These are phyloP conservation scores for Stylonectria norvegica DNA, from an alignment of 2,329 filamentous ascomycete genomes.

Conservation along the genomic window DNA sequence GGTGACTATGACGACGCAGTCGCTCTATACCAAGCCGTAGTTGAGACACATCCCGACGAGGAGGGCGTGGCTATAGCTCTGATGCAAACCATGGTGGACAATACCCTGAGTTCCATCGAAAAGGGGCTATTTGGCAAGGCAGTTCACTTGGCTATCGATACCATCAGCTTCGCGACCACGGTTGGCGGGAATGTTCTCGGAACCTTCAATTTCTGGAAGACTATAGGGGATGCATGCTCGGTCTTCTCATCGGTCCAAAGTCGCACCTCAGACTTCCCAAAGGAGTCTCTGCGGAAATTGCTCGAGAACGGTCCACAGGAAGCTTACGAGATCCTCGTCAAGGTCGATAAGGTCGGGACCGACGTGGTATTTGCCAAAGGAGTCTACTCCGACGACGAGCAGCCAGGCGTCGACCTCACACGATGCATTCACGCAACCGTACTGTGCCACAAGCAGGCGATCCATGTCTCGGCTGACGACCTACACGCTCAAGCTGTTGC, in stretches of 20 bases:
- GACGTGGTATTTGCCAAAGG: conserved; percentile 44
- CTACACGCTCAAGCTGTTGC: conserved; percentile 88
- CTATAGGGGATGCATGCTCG: conserved; percentile 81
- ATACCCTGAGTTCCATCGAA: conserved; percentile 70
- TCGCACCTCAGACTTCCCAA: conserved; percentile 60
- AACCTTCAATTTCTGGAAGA: conserved; percentile 95
- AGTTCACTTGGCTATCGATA: conserved; percentile 64
- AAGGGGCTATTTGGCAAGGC: conserved; percentile 86
- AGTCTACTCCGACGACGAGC: conserved; percentile 45
- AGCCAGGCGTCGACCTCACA: conserved; percentile 49
- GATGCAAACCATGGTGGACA: conserved; percentile 84
- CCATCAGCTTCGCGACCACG: conserved; percentile 63
- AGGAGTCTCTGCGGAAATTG: conserved; percentile 53
- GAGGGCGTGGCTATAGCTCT: conserved; percentile 85
- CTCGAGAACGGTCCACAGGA: conserved; percentile 52
- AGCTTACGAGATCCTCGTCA: conserved; percentile 60
- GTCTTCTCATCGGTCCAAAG: conserved; percentile 77
- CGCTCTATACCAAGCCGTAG: conserved; percentile 68
- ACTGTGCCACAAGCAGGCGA: conserved; percentile 81
- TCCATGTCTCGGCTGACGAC: conserved; percentile 69
- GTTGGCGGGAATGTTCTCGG: conserved; percentile 60
- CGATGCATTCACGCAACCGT: conserved; percentile 69
- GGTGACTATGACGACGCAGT: conserved; percentile 87
- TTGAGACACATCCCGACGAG: conserved; percentile 65
- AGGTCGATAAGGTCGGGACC: conserved; percentile 62